Conservation (phyloP, 352 stramenopile species). For the Phytophthora cryptogea region DNA sequence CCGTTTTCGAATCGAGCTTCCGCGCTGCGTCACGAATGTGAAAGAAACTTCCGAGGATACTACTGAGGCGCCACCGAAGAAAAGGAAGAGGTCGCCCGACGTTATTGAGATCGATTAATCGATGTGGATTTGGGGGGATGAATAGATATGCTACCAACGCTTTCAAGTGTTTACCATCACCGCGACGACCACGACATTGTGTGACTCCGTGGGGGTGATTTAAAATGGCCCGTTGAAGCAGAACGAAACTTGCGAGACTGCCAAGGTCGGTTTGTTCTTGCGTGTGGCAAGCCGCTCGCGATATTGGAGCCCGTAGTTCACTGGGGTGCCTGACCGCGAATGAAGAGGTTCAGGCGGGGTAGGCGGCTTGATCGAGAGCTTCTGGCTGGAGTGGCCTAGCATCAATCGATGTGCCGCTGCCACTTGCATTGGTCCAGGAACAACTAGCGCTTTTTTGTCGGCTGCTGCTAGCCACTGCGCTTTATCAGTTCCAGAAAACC, state of each 20-base stretch:
- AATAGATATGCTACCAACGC: conserved; percentile 6
- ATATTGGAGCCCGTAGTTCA: conserved; percentile 82
- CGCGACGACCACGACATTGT: not conserved
- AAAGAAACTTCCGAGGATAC: not conserved
- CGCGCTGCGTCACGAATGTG: conserved; percentile 7
- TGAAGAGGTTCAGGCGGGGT: conserved; percentile 61
- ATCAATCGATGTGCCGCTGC: conserved; percentile 82
- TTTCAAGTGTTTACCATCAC: conserved; percentile 3
- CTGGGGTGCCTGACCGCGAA: conserved; percentile 46
- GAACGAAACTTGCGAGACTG: conserved; percentile 81
- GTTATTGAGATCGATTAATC: conserved; percentile 35
- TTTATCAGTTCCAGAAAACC: conserved; percentile 81
- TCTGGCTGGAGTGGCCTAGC: conserved; percentile 85
- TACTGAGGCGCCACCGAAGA: conserved; percentile 12
- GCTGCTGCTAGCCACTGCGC: conserved; percentile 49
- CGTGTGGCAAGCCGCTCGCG: conserved; percentile 71
- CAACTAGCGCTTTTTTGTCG: conserved; percentile 67
- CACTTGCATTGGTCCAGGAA: conserved; percentile 71
- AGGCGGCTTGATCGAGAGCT: conserved; percentile 74
- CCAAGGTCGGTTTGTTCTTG: conserved; percentile 80
- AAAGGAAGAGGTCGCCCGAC: conserved; percentile 24
- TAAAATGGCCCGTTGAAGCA: conserved; percentile 42
- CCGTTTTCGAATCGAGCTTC: conserved; percentile 27
- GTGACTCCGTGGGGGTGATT: not conserved
- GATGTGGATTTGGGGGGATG: not conserved